These are phyloP conservation scores for Trichopus zeylanicus DNA, from an alignment of 116 monocot species.

Conservation along the genomic window DNA sequence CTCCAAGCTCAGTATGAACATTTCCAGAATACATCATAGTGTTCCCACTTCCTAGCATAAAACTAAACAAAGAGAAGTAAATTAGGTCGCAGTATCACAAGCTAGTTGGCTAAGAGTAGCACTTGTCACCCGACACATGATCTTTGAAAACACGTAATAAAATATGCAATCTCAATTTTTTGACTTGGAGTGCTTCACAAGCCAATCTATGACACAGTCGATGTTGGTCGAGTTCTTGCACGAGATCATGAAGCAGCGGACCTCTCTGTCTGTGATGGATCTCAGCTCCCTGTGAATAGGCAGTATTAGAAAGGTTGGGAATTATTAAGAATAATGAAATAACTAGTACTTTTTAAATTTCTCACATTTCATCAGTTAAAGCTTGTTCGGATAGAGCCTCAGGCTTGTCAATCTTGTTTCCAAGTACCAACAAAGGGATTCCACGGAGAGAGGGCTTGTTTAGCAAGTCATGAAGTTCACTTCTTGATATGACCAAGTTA, in stretches of 20 bases:
- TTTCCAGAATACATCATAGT: background rate
- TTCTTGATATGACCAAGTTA: slow-evolving; percentile 70
- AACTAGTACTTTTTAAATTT: no score
- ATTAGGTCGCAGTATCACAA: background rate
- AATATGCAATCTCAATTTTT: slow-evolving; percentile 25
- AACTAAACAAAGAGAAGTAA: no score
- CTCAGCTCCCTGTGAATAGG: slow-evolving; percentile 55
- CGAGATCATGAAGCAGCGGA: slow-evolving; percentile 92
- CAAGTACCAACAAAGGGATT: slow-evolving; percentile 88
- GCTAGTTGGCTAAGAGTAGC: background rate
- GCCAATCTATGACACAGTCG: slow-evolving; percentile 88
- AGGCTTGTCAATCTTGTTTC: slow-evolving; percentile 91
- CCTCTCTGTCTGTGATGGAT: slow-evolving; percentile 70
- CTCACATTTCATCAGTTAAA: slow-evolving; percentile 74
- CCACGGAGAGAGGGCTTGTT: slow-evolving; percentile 74
- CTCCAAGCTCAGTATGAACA: no score
- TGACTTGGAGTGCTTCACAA: slow-evolving; percentile 89
- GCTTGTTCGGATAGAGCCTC: slow-evolving; percentile 63
- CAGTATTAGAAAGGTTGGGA: no score
- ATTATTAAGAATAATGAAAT: no score
- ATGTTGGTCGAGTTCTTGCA: slow-evolving; percentile 98
- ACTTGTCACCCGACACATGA: slow-evolving; percentile 1
- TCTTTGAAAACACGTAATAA: background rate
- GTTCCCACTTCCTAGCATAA: background rate
- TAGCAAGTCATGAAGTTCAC: slow-evolving; percentile 85